Percentiles rank a stretch among this genome's conserved stretches.
Conservation (phyloP, 176 grass and related monocot genomes). For the Pontederia crassipes region DNA sequence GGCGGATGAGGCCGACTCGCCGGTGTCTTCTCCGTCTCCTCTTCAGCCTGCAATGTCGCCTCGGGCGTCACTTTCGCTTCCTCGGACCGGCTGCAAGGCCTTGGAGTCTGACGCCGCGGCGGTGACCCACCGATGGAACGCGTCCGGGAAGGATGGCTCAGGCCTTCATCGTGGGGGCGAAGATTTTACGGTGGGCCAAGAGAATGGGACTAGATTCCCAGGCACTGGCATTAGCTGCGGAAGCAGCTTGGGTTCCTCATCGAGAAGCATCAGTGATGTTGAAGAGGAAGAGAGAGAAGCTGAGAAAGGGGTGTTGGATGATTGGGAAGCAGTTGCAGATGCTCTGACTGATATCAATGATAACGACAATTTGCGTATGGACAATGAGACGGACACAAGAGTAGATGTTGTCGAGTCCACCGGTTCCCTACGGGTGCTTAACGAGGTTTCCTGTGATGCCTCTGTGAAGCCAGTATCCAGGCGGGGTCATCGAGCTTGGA, state of each 20-base stretch:
- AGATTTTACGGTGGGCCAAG: slow-evolving; percentile 17
- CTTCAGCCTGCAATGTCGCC: not conserved
- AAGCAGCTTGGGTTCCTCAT: slow-evolving; percentile 64
- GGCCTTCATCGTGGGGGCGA: not conserved
- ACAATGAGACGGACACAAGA: slow-evolving; percentile 15
- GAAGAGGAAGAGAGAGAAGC: slow-evolving; percentile 51
- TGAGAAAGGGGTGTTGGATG: slow-evolving; percentile 60
- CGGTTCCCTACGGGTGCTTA: not conserved
- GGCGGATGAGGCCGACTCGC: not conserved
- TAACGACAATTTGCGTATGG: slow-evolving; percentile 2
- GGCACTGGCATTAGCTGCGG: slow-evolving; percentile 34
- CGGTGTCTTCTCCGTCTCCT: not conserved
- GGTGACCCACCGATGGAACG: not conserved
- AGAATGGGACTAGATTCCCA: slow-evolving; percentile 22
- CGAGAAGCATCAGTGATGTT: slow-evolving; percentile 54
- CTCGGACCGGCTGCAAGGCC: too few relatives aligned
- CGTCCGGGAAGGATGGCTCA: not conserved
- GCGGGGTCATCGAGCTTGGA: slow-evolving; percentile 52
- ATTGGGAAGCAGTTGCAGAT: slow-evolving; percentile 87
- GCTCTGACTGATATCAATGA: slow-evolving; percentile 32
- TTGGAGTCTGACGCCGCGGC: not conserved
- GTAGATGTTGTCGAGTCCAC: slow-evolving; percentile 1
- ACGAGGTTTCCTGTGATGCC: not conserved
- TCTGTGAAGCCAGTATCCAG: slow-evolving; percentile 17
- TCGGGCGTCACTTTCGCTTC: not conserved